Evolutionary conservation across 1,284 basidiomycete species (phyloP).

Genomic region (Cryptococcus depauperatus): DNA sequence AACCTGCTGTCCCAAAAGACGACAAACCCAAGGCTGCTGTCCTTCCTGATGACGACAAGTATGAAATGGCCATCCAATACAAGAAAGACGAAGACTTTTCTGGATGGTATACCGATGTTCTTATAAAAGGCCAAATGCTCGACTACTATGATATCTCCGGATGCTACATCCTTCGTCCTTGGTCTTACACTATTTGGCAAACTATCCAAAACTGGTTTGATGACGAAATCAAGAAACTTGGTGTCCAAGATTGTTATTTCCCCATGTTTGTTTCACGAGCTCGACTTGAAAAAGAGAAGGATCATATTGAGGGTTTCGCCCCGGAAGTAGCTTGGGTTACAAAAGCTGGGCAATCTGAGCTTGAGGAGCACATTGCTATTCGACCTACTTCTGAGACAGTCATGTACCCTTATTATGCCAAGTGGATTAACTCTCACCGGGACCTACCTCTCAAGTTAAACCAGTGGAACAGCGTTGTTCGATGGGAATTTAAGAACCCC

Average conservation of each 20-base stretch:
- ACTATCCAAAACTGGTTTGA: slow-evolving; percentile 96
- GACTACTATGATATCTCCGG: slow-evolving; percentile 99
- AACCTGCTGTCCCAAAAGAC: slow-evolving; percentile 19
- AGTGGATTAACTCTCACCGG: slow-evolving; percentile 97
- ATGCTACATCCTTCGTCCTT: slow-evolving; percentile 96
- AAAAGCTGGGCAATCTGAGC: slow-evolving; percentile 80
- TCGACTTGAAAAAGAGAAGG: slow-evolving; percentile 92
- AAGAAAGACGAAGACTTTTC: slow-evolving; percentile 93
- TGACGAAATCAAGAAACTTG: slow-evolving; percentile 81
- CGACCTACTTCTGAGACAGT: slow-evolving; percentile 96
- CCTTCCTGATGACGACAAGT: slow-evolving; percentile 61
- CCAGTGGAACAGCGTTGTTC: slow-evolving; percentile 98
- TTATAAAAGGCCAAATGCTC: slow-evolving; percentile 97
- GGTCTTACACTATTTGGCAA: slow-evolving; percentile 97
- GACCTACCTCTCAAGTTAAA: slow-evolving; percentile 96
- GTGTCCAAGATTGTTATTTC: slow-evolving; percentile 96
- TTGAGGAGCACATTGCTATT: slow-evolving; percentile 96
- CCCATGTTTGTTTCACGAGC: slow-evolving; percentile 96
- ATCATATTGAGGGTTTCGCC: slow-evolving; percentile 99
- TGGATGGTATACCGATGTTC: slow-evolving; percentile 89
- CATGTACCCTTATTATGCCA: slow-evolving; percentile 97
- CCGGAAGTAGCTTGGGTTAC: slow-evolving; percentile 99
- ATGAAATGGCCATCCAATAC: slow-evolving; percentile 84
- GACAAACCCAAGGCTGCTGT: slow-evolving; percentile 9
- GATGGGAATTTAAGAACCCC: slow-evolving; percentile 99